phyloP scores from a whole-genome alignment of 2,329 filamentous ascomycete species.

The Onygenales sp. region DNA sequence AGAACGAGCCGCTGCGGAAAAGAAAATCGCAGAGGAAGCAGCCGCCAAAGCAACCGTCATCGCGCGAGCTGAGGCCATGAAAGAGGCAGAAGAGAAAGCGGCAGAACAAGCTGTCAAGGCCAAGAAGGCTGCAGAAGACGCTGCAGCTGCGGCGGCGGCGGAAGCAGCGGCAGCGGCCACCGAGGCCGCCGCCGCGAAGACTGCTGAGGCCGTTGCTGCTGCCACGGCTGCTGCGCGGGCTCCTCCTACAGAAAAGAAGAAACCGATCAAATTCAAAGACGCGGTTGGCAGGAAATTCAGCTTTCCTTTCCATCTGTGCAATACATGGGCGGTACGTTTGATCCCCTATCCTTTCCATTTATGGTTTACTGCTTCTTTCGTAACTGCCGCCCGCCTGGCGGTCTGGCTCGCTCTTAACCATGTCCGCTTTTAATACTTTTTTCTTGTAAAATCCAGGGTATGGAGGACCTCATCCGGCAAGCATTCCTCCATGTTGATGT shows the following conservation, averaged over 20 bases:
- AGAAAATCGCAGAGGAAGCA: slow-evolving; percentile 33
- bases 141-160: slow-evolving; percentile 27
- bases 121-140: slow-evolving; percentile 28
- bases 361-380: not conserved
- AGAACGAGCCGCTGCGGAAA: slow-evolving; percentile 29
- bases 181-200: slow-evolving; percentile 23
- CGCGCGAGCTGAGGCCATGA: slow-evolving; percentile 36
- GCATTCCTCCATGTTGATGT: slow-evolving; percentile 71
- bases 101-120: slow-evolving; percentile 35
- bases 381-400: not conserved
- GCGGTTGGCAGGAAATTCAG: slow-evolving; percentile 85
- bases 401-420: not conserved
- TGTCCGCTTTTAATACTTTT: not conserved
- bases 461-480: slow-evolving; percentile 79
- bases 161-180: slow-evolving; percentile 24
- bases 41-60: slow-evolving; percentile 22
- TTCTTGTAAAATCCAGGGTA: slow-evolving; percentile 48
- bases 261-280: slow-evolving; percentile 82
- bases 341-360: not conserved
- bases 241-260: slow-evolving; percentile 50
- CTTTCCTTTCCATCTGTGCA: slow-evolving; percentile 79
- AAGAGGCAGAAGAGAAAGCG: slow-evolving; percentile 38
- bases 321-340: slow-evolving; percentile 65
- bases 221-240: slow-evolving; percentile 21
- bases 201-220: slow-evolving; percentile 22